Evolutionary conservation across 2,329 filamentous ascomycete genomes (phyloP).

Genomic region (Fusarium neocosmosporiellum): DNA sequence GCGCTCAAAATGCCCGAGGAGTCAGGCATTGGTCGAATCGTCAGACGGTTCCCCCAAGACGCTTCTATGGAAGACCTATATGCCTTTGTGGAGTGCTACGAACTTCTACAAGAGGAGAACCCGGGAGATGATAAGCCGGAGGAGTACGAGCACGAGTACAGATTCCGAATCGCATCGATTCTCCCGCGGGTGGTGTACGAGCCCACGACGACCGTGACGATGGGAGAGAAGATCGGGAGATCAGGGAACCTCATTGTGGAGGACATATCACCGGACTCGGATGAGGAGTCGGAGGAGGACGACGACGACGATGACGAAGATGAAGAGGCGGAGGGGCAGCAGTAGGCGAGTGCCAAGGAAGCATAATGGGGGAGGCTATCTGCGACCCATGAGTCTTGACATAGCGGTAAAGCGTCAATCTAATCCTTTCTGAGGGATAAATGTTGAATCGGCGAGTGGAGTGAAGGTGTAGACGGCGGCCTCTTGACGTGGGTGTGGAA

Average conservation of each 20-base stretch:
- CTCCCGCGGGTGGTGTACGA: conserved; percentile 87
- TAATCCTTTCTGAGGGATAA: neutral
- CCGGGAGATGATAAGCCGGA: conserved; percentile 61
- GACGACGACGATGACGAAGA: conserved; percentile 41
- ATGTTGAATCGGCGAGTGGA: neutral
- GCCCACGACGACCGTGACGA: conserved; percentile 71
- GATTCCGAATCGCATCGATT: conserved; percentile 86
- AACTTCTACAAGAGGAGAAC: conserved; percentile 63
- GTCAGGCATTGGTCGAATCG: conserved; percentile 75
- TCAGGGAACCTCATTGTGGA: conserved; percentile 94
- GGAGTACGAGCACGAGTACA: conserved; percentile 82
- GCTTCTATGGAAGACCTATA: conserved; percentile 89
- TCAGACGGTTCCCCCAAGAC: conserved; percentile 78
- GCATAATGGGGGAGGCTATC: conserved; percentile 9
- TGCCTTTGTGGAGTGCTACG: conserved; percentile 94
- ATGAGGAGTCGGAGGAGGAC: conserved; percentile 49
- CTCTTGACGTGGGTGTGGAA: neutral
- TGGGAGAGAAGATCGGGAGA: conserved; percentile 80
- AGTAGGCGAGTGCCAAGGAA: conserved; percentile 26
- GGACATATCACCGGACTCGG: conserved; percentile 54
- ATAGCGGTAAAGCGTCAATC: conserved; percentile 26
- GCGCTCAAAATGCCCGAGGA: conserved; percentile 72
- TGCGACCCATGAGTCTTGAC: conserved; percentile 14
- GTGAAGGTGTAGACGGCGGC: neutral
- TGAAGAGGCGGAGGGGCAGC: conserved; percentile 34